These are phyloP conservation scores for Suillus brevipes DNA, from an alignment of 768 basidiomycete species.

Conservation along the genomic window DNA sequence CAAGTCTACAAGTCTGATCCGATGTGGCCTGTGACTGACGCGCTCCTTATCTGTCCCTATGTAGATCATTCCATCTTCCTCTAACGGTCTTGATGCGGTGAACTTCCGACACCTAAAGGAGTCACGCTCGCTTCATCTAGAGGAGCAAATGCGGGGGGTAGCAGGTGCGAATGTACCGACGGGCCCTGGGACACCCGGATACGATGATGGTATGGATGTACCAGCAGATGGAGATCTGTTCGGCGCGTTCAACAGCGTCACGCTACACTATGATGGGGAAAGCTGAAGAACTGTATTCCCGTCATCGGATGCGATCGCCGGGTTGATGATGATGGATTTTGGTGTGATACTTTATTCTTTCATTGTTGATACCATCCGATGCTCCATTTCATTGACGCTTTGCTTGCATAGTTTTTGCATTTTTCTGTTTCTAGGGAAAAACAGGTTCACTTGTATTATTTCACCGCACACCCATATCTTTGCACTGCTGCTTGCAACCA, in stretches of 20 bases:
- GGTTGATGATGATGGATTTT: background rate
- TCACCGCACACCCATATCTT: constrained; percentile 29
- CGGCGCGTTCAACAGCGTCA: constrained; percentile 88
- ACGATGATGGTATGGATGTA: constrained; percentile 46
- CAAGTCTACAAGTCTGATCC: constrained; percentile 17
- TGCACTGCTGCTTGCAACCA: constrained; percentile 18
- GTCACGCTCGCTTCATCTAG: constrained; percentile 87
- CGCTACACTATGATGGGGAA: constrained; percentile 82
- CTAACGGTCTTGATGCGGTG: constrained; percentile 78
- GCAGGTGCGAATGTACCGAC: constrained; percentile 30
- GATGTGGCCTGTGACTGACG: constrained; percentile 21
- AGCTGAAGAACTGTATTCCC: constrained; percentile 15
- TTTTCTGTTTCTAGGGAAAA: constrained; percentile 20
- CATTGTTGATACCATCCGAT: constrained; percentile 10
- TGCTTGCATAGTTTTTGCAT: constrained; percentile 19
- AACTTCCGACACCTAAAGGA: constrained; percentile 93
- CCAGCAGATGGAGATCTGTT: constrained; percentile 67
- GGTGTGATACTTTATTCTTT: constrained; percentile 4
- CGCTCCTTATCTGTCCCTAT: constrained; percentile 24
- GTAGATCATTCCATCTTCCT: constrained; percentile 77
- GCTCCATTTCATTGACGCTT: constrained; percentile 14
- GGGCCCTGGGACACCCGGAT: constrained; percentile 40
- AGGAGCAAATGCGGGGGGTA: constrained; percentile 53
- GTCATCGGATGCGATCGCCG: background rate
- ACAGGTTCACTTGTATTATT: constrained; percentile 36